Evolutionary conservation across 2,329 filamentous ascomycete species (phyloP).

Genomic region (Sordariomycetes sp.): DNA sequence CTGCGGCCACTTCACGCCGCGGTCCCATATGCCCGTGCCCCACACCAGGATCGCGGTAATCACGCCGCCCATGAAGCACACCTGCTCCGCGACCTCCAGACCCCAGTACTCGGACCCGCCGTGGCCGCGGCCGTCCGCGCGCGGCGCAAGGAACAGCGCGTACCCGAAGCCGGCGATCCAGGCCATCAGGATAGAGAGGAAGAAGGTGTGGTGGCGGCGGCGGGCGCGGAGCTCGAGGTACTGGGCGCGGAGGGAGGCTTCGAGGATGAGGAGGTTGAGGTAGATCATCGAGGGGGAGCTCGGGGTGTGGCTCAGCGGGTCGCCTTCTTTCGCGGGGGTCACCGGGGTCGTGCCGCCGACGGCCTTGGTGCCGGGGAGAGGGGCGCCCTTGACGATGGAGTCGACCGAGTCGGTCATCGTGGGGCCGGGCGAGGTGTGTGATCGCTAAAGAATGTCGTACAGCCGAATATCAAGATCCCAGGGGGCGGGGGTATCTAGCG

Average conservation of each 20-base stretch:
- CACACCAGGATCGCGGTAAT: slow-evolving; percentile 81
- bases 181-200: slow-evolving; percentile 64
- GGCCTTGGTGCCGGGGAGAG: slow-evolving; percentile 46
- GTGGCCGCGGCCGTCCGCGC: slow-evolving; percentile 83
- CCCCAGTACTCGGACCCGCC: slow-evolving; percentile 96
- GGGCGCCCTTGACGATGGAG: slow-evolving; percentile 85
- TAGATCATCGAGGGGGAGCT: slow-evolving; percentile 94
- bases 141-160: slow-evolving; percentile 86
- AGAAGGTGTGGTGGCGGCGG: slow-evolving; percentile 86
- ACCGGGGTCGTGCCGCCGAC: slow-evolving; percentile 13
- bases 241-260: slow-evolving; percentile 84
- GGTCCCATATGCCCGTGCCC: slow-evolving; percentile 93
- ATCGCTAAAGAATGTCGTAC: neutral
- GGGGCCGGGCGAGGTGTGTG: neutral
- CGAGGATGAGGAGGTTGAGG: slow-evolving; percentile 92
- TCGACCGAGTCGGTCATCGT: slow-evolving; percentile 44
- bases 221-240: slow-evolving; percentile 85
- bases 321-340: slow-evolving; percentile 32
- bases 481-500: neutral
- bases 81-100: slow-evolving; percentile 78
- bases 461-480: neutral
- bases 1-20: slow-evolving; percentile 86
- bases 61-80: slow-evolving; percentile 83
- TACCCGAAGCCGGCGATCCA: slow-evolving; percentile 86
- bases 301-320: slow-evolving; percentile 73